phyloP scores from a whole-genome alignment of 768 basidiomycete species.

The Obba rivulosa region DNA sequence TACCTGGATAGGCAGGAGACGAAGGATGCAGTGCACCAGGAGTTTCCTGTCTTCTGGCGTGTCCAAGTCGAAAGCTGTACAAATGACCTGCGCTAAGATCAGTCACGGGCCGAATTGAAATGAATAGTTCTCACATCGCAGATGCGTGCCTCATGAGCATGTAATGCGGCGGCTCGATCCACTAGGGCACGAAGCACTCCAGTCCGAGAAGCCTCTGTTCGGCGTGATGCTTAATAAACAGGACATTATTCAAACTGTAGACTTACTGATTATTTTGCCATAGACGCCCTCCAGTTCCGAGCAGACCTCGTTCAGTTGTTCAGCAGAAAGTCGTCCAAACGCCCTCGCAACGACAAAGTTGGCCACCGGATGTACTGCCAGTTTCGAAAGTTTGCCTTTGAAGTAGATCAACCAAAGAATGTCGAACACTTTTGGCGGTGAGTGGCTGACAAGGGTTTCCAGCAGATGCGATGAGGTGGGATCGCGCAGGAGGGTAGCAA shows the following conservation, averaged over 20 bases:
- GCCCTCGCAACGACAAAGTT: slow-evolving; percentile 91
- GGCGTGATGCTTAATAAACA: background rate
- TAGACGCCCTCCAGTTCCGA: slow-evolving; percentile 57
- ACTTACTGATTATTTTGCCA: slow-evolving; percentile 63
- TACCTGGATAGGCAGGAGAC: slow-evolving; percentile 47
- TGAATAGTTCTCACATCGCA: slow-evolving; percentile 43
- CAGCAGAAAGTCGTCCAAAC: slow-evolving; percentile 52
- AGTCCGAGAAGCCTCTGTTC: slow-evolving; percentile 60
- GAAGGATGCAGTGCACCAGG: slow-evolving; percentile 66
- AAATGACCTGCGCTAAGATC: slow-evolving; percentile 43
- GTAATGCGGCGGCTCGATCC: slow-evolving; percentile 55
- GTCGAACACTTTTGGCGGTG: slow-evolving; percentile 56
- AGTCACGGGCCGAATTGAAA: background rate
- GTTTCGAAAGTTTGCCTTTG: slow-evolving; percentile 58
- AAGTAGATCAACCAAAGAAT: slow-evolving; percentile 79
- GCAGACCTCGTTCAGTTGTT: slow-evolving; percentile 50
- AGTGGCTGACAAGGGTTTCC: slow-evolving; percentile 68
- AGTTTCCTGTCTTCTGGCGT: slow-evolving; percentile 42
- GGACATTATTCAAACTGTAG: background rate
- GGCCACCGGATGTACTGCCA: slow-evolving; percentile 84
- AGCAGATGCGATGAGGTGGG: slow-evolving; percentile 85
- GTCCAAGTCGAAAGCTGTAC: slow-evolving; percentile 52
- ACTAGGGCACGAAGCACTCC: slow-evolving; percentile 76
- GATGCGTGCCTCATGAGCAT: slow-evolving; percentile 41
- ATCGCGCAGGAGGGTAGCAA: slow-evolving; percentile 78